Evolutionary conservation across 805 yeast species (phyloP), one percentile per base, ranked within the genome.

Genomic region (Monosporozyma solicola): DNA sequence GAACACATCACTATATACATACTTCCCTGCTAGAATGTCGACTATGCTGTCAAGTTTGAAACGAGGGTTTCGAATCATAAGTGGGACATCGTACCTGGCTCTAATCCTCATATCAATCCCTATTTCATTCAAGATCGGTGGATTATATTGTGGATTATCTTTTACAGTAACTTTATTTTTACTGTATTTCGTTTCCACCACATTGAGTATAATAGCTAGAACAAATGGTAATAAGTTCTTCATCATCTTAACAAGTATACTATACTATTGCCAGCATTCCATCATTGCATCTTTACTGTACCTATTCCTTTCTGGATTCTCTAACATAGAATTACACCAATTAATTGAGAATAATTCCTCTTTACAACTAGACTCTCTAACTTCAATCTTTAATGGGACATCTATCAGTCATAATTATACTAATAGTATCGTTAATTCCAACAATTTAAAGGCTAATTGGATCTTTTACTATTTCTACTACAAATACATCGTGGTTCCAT

Each of bases 71-170:
- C 62, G 71, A 43, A 61, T 63, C 35, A 49, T 77, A 15, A 71
- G 82, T 54, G 80, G 87, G 0, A 69, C 80, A 1, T 68, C 85
- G 32, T 89, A 90, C 62, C 72, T 89, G 51, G 66, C 79, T 5
- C 78, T 87, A 50, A 82, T 88, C 11, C 78, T 90, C 31, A 74
- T 91, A 32, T 85, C 97, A 2, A 85, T 94, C 6, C 98, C 98
- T 4, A 77, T 94, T 56, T 86, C 97, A 25, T 94, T 94, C 69
- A 96, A 92, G 63, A 85, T 89, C 41, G 98, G 98, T 9, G 97
- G 98, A 1, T 77, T 84, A 20, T 77, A 81, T 53, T 92, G 98
- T 69, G 99, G 99, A 1, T 72, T 94, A 55, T 82, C 95, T 20
- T 94, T 83, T 67, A 82, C 92, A 0, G 77, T 83, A 33, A 83